These are phyloP conservation scores for Porcisia hertigi DNA, from an alignment of 208 protist species.

Conservation along the genomic window DNA sequence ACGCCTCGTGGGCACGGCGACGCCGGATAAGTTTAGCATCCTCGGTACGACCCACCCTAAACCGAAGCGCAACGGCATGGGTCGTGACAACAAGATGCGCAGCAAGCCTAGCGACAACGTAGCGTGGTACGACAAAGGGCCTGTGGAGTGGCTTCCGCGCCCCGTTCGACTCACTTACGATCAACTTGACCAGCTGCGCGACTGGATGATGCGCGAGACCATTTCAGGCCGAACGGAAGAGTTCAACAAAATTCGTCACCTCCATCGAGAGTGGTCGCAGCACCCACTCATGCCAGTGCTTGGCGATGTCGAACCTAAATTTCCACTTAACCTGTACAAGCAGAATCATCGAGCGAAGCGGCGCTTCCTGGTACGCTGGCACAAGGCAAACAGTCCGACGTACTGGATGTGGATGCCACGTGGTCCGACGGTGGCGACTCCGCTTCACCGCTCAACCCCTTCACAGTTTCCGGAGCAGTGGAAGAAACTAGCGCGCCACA, in stretches of 20 bases:
- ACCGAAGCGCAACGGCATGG: slow-evolving; percentile 72
- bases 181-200: slow-evolving; percentile 77
- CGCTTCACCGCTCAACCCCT: slow-evolving; percentile 65
- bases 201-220: slow-evolving; percentile 92
- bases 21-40: slow-evolving; percentile 72
- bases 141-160: slow-evolving; percentile 89
- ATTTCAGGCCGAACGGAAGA: slow-evolving; percentile 64
- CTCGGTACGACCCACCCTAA: slow-evolving; percentile 71
- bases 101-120: slow-evolving; percentile 89
- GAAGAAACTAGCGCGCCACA: slow-evolving; percentile 52
- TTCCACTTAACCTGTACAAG: slow-evolving; percentile 90
- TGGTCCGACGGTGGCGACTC: slow-evolving; percentile 49
- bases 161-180: slow-evolving; percentile 83
- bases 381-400: slow-evolving; percentile 88
- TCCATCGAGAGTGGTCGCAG: slow-evolving; percentile 89
- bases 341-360: slow-evolving; percentile 85
- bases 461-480: slow-evolving; percentile 83
- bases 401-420: slow-evolving; percentile 90
- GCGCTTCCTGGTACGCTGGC: slow-evolving; percentile 87
- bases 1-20: slow-evolving; percentile 45
- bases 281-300: slow-evolving; percentile 89
- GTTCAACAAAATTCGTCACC: slow-evolving; percentile 74
- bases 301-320: slow-evolving; percentile 89
- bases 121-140: slow-evolving; percentile 89
- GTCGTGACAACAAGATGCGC: slow-evolving; percentile 87